phyloP scores from a whole-genome alignment of 805 yeast species.

The Saccharomycopsis capsularis region DNA sequence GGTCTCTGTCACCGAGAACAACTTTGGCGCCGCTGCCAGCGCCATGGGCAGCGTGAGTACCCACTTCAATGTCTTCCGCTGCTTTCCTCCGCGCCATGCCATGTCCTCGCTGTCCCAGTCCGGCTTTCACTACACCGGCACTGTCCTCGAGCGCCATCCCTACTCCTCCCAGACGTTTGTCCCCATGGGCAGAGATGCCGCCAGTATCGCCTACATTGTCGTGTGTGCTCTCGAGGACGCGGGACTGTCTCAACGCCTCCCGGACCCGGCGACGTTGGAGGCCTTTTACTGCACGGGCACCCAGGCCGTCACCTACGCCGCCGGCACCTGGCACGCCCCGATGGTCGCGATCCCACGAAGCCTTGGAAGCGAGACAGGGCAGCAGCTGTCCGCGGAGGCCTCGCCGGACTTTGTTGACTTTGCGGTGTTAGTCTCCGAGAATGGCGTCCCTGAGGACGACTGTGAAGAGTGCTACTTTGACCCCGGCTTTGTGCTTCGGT shows the following conservation, averaged over 20 bases:
- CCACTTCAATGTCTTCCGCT: slow-evolving; percentile 78
- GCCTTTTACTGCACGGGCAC: slow-evolving; percentile 77
- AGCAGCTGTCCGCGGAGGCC: slow-evolving; percentile 25
- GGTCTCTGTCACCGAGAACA: slow-evolving; percentile 61
- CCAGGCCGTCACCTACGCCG: slow-evolving; percentile 85
- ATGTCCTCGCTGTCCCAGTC: slow-evolving; percentile 25
- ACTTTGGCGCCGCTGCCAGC: slow-evolving; percentile 38
- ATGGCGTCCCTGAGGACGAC: slow-evolving; percentile 71
- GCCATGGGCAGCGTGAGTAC: slow-evolving; percentile 39
- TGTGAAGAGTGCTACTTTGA: slow-evolving; percentile 72
- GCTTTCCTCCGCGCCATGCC: slow-evolving; percentile 67
- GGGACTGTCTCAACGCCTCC: slow-evolving; percentile 35
- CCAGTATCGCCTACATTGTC: slow-evolving; percentile 57
- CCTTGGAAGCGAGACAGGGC: not conserved
- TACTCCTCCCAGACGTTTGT: slow-evolving; percentile 80
- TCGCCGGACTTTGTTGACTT: slow-evolving; percentile 67
- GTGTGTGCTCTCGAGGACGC: slow-evolving; percentile 61
- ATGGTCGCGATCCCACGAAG: slow-evolving; percentile 55
- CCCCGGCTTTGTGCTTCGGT: slow-evolving; percentile 48
- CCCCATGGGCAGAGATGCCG: slow-evolving; percentile 79
- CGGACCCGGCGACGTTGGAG: slow-evolving; percentile 50
- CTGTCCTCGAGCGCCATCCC: slow-evolving; percentile 87
- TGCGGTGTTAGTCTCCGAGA: slow-evolving; percentile 83
- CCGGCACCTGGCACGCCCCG: slow-evolving; percentile 90
- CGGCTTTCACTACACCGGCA: slow-evolving; percentile 38